phyloP scores from a whole-genome alignment of 148 eudicot genomes.

The Simmondsia chinensis region DNA sequence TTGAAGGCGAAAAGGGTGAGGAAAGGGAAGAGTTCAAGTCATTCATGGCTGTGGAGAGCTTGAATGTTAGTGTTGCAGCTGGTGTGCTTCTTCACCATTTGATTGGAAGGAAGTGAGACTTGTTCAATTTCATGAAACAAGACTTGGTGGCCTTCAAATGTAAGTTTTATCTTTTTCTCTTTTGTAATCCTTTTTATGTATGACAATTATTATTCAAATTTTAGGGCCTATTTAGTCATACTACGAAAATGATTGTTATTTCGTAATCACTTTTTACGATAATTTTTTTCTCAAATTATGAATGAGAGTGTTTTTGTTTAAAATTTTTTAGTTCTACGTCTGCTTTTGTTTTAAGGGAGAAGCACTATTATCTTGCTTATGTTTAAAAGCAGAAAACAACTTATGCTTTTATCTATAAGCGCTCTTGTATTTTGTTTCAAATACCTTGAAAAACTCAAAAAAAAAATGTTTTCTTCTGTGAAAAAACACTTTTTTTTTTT shows the following conservation, averaged over 20 bases:
- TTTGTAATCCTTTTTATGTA: neutral
- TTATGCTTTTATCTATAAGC: too few relatives aligned
- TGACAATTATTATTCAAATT: neutral
- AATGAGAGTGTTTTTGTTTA: too few relatives aligned
- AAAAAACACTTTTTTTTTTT: too few relatives aligned
- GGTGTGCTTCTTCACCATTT: slow-evolving; percentile 95
- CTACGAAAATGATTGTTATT: neutral
- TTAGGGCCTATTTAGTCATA: neutral
- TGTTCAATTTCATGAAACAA: slow-evolving; percentile 11
- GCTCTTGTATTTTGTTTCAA: too few relatives aligned
- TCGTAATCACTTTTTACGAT: too few relatives aligned
- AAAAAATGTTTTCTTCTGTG: too few relatives aligned
- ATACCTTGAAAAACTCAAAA: too few relatives aligned
- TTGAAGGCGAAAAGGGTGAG: slow-evolving; percentile 25
- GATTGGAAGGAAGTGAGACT: slow-evolving; percentile 39
- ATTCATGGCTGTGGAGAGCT: slow-evolving; percentile 93
- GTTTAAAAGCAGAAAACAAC: too few relatives aligned
- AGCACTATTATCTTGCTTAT: too few relatives aligned
- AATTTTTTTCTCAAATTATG: too few relatives aligned
- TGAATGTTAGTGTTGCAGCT: slow-evolving; percentile 98
- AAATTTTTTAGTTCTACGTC: too few relatives aligned
- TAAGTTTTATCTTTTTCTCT: neutral
- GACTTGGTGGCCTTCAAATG: neutral
- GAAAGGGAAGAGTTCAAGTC: slow-evolving; percentile 49
- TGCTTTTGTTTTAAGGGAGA: too few relatives aligned